A percentile compares a stretch with the other conserved stretches of the same genome.
Evolutionary conservation across 2,329 filamentous ascomycete species (phyloP).

Genomic region (Graphilbum ipis-grandicollis): DNA sequence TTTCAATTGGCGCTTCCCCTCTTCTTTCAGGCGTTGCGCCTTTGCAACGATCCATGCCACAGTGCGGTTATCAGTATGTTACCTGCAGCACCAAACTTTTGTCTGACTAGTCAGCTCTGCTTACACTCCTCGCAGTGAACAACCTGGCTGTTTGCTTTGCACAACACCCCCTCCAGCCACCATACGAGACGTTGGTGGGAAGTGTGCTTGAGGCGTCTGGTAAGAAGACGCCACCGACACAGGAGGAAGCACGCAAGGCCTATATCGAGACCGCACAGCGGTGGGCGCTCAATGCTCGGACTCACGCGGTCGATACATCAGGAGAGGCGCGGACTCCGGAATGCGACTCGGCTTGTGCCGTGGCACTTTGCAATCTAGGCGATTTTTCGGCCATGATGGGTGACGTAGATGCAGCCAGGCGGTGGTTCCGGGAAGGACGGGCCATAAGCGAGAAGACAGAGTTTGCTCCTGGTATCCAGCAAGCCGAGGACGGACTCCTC

Average conservation of each 20-base stretch:
- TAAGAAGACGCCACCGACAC: neutral
- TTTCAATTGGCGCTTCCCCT: conserved; percentile 72
- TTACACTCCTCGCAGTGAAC: conserved; percentile 48
- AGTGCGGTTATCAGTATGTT: conserved; percentile 57
- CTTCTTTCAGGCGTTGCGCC: conserved; percentile 65
- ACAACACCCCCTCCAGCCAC: conserved; percentile 36
- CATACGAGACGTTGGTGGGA: conserved; percentile 16
- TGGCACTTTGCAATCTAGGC: conserved; percentile 71
- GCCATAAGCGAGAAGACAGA: conserved; percentile 37
- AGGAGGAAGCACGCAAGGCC: conserved; percentile 32
- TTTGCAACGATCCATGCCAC: conserved; percentile 54
- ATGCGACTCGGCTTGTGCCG: conserved; percentile 70
- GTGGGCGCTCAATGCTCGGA: conserved; percentile 66
- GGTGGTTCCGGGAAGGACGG: conserved; percentile 51
- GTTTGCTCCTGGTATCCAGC: conserved; percentile 31
- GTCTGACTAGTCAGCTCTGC: neutral
- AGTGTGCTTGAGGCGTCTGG: conserved; percentile 3
- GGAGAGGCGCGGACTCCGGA: conserved; percentile 54
- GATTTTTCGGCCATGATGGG: conserved; percentile 67
- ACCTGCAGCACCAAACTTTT: too few species aligned
- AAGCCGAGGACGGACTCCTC: conserved; percentile 32
- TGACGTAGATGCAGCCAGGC: conserved; percentile 44
- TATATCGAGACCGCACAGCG: conserved; percentile 53
- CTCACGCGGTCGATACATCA: conserved; percentile 45
- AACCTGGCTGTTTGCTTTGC: conserved; percentile 60